Percentiles rank a stretch among this genome's conserved stretches.
Evolutionary conservation across 345 rosid genomes (phyloP).

Genomic region (Corymbia maculata): DNA sequence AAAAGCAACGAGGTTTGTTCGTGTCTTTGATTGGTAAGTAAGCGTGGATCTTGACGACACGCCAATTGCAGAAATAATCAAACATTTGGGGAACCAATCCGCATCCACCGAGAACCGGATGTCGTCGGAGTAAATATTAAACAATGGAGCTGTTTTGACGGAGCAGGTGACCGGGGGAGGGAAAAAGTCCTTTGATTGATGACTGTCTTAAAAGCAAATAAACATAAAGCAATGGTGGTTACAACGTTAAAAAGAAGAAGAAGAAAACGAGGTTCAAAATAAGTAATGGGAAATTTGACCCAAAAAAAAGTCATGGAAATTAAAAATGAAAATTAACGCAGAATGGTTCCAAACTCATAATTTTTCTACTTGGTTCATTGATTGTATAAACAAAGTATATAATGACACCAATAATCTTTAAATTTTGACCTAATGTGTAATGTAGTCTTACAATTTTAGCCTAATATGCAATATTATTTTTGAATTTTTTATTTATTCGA

Average conservation of each 20-base stretch:
- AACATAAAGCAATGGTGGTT: not conserved
- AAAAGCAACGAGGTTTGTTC: not conserved
- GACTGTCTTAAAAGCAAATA: not conserved
- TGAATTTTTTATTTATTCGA: no score
- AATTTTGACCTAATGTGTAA: no score
- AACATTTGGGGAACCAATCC: not conserved
- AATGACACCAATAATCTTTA: no score
- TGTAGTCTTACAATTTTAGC: fast-evolving
- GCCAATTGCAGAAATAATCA: not conserved
- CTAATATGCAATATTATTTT: no score
- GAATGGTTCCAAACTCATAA: not conserved
- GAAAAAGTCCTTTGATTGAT: not conserved
- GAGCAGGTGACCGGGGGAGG: not conserved
- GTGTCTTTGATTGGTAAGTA: not conserved
- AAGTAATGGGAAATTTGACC: not conserved
- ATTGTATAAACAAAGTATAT: not conserved
- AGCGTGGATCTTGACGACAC: not conserved
- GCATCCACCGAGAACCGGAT: not conserved
- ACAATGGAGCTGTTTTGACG: not conserved
- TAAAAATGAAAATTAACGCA: not conserved
- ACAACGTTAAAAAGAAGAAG: not conserved
- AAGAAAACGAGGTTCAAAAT: not conserved
- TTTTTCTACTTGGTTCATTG: not conserved
- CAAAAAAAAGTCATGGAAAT: no score
- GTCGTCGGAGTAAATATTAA: not conserved